These are phyloP conservation scores for Globisporangium irregulare DNA, from an alignment of 352 stramenopile genomes.

Conservation along the genomic window DNA sequence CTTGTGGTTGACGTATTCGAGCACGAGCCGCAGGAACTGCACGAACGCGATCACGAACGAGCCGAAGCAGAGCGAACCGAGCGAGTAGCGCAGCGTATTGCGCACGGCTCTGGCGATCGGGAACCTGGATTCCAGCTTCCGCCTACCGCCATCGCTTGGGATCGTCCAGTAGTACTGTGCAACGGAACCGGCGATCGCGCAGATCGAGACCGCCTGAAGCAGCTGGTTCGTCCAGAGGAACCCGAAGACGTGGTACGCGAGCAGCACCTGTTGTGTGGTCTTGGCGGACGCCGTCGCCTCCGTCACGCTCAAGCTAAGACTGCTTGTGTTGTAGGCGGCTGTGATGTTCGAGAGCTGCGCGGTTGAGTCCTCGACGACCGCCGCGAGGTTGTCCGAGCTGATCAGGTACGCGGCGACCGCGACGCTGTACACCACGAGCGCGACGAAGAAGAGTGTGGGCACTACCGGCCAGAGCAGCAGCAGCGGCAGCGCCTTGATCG, in stretches of 20 bases:
- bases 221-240: conserved; percentile 97
- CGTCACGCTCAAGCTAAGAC: conserved; percentile 17
- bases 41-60: conserved; percentile 96
- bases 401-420: conserved; percentile 53
- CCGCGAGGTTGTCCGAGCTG: conserved; percentile 50
- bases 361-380: conserved; percentile 25
- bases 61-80: conserved; percentile 95
- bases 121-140: conserved; percentile 49
- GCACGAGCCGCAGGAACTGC: conserved; percentile 91
- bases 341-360: conserved; percentile 28
- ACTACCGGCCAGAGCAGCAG: conserved; percentile 62
- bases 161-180: conserved; percentile 92
- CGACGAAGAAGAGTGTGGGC: conserved; percentile 50
- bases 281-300: conserved; percentile 32
- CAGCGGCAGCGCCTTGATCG: conserved; percentile 54
- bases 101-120: conserved; percentile 57
- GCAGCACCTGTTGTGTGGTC: conserved; percentile 48
- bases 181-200: conserved; percentile 90
- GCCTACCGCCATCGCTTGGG: conserved; percentile 27
- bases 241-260: conserved; percentile 90
- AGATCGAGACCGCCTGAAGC: conserved; percentile 93
- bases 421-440: conserved; percentile 55
- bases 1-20: conserved; percentile 95
- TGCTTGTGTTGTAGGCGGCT: conserved; percentile 33
- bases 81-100: conserved; percentile 86